Evolutionary conservation across 352 stramenopile genomes (phyloP).

Genomic region (Pythium pyrilobum): DNA sequence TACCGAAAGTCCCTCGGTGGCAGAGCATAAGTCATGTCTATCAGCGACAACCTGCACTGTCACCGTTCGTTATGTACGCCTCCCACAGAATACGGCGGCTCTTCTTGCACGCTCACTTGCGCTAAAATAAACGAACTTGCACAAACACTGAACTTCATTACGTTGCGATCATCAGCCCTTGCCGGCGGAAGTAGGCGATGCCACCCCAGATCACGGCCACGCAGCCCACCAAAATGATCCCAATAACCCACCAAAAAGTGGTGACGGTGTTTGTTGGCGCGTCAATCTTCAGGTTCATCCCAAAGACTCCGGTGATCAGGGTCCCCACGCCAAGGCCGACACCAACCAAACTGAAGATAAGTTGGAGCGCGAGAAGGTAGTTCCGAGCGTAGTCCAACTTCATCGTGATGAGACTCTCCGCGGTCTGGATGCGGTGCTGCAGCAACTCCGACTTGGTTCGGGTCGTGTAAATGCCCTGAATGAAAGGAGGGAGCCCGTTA

Average conservation of each 20-base stretch:
- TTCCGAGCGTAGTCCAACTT: constrained; percentile 48
- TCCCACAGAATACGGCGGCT: too few relatives aligned
- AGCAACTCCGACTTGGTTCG: constrained; percentile 28
- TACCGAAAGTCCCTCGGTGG: constrained; percentile 25
- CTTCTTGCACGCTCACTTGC: neutral
- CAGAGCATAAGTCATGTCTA: constrained; percentile 13
- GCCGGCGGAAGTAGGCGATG: constrained; percentile 21
- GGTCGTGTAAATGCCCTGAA: constrained; percentile 31
- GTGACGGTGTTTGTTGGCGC: constrained; percentile 16
- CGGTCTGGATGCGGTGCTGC: constrained; percentile 27
- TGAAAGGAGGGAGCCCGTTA: neutral
- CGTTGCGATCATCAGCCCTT: constrained; percentile 20
- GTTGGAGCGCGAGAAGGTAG: constrained; percentile 39
- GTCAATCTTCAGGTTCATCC: constrained; percentile 40
- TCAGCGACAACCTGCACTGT: neutral
- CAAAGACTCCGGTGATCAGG: constrained; percentile 35
- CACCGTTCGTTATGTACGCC: too few relatives aligned
- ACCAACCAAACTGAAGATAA: constrained; percentile 36
- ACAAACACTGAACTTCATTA: neutral
- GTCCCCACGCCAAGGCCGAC: constrained; percentile 31
- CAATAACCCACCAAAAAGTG: constrained; percentile 32
- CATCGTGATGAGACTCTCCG: constrained; percentile 37
- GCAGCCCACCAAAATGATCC: constrained; percentile 17
- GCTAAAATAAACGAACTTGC: neutral
- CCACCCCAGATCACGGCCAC: constrained; percentile 22